These are phyloP conservation scores for Solanum tarijense DNA, from an alignment of 257 asterid species.

Conservation along the genomic window DNA sequence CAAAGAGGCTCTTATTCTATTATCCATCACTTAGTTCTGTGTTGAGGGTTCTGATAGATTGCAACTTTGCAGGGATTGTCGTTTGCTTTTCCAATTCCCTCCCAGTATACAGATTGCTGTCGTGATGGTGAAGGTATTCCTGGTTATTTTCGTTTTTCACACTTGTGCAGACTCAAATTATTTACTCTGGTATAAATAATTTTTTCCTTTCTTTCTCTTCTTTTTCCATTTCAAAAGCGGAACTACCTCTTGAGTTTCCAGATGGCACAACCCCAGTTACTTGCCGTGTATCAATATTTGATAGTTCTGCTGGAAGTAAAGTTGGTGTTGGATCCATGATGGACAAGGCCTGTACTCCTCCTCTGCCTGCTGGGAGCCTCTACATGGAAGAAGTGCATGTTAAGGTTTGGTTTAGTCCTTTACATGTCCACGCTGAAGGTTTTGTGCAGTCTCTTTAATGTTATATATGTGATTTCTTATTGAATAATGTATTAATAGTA, in stretches of 20 bases:
- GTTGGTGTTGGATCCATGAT: conserved; percentile 65
- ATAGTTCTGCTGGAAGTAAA: conserved; percentile 53
- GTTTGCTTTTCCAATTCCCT: conserved; percentile 73
- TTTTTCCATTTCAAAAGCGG: conserved; percentile 30
- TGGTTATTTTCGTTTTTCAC: not conserved
- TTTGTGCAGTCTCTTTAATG: not conserved
- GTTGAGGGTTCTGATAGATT: not conserved
- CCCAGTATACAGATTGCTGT: conserved; percentile 62
- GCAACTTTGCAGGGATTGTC: conserved; percentile 62
- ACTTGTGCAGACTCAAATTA: not conserved
- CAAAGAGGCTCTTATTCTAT: not conserved
- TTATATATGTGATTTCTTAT: not conserved
- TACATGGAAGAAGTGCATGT: conserved; percentile 87
- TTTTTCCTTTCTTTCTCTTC: not conserved
- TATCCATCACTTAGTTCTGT: not conserved
- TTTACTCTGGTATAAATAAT: conserved; percentile 1
- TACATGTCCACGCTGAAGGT: not conserved
- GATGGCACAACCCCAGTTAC: conserved; percentile 89
- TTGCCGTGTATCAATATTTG: conserved; percentile 69
- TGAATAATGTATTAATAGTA: not conserved
- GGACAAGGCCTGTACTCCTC: conserved; percentile 69
- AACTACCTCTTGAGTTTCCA: conserved; percentile 79
- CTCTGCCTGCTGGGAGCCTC: conserved; percentile 66
- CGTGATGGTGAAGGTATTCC: conserved; percentile 38
- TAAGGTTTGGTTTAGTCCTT: conserved; percentile 27